These are phyloP conservation scores for Podospora fimiseda DNA, from an alignment of 495 filamentous ascomycete genomes.

Conservation along the genomic window DNA sequence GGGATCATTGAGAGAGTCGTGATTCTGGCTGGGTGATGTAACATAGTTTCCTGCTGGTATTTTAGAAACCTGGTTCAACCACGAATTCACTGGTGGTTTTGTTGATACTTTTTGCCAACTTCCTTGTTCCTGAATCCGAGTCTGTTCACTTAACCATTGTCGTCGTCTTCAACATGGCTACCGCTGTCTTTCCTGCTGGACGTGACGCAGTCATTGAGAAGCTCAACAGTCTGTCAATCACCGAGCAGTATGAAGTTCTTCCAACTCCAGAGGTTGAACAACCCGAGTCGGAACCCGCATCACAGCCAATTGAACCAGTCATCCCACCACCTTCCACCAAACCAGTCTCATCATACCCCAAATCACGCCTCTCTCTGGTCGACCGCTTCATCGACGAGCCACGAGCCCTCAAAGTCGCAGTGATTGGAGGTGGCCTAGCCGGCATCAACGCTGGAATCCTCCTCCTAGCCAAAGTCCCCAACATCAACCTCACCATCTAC, in stretches of 20 bases:
- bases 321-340: not conserved
- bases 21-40: no score
- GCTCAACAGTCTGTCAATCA: not conserved
- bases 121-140: no score
- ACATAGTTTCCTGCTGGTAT: no score
- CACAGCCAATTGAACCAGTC: conserved; percentile 3
- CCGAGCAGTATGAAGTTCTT: not conserved
- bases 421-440: conserved; percentile 62
- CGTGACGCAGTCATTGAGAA: not conserved
- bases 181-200: not conserved
- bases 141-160: not conserved
- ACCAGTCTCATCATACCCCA: conserved; percentile 15
- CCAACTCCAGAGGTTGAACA: not conserved
- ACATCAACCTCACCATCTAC: conserved; percentile 56
- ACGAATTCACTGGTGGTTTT: not conserved
- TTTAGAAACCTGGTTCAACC: not conserved
- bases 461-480: conserved; percentile 50
- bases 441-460: conserved; percentile 58
- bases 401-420: conserved; percentile 50
- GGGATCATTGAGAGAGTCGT: no score
- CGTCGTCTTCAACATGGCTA: not conserved
- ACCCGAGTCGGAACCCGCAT: not conserved
- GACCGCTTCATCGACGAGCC: conserved; percentile 51
- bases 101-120: no score
- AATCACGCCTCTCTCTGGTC: conserved; percentile 29